Base-by-base conservation (phyloP, 495 filamentous ascomycete genomes). In the Talaromyces thailandensis region DNA sequence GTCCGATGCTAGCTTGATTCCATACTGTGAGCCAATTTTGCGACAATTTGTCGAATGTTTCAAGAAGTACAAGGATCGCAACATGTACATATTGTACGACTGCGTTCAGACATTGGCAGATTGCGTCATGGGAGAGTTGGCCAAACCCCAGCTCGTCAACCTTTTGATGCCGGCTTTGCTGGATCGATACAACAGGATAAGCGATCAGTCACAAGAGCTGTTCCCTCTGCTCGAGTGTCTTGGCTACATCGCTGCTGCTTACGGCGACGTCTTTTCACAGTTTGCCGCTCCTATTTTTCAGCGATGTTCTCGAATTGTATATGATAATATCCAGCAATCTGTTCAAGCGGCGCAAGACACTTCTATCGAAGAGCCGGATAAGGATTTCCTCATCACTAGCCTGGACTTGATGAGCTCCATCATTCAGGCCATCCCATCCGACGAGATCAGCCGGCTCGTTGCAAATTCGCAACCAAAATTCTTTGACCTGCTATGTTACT, bases 1-100 rank as follows among this genome's bases (percentile, higher is more conserved):
- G 71, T 91, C 94, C 0, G 88, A 90, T 29, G 85, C 84, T 58
- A 78, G 85, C 64, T 72, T 99, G 62, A 85, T 86, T 59, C 88
- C 88, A 6, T 98, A 95, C 75, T 93, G 90, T 70, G 82, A 87
- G 55, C 90, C 91, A 29, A 99, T 99, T 66, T 85, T 98, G 56
- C 86, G 84, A 48, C 95, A 98, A 71, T 98, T 92, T 68, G 93
- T 96, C 45, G 76, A 82, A 63, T 98, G 95, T 72, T 98, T 99
- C 76, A 81, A 75, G 26, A 90, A 88, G 72, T 99, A 98, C 83
- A 97, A 99, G 79, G 93, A 98, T 71, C 86, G 91, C 57, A 99
- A 99, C 78, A 96, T 96, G 86, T 97, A 93, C 77, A 92, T 98
- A 62, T 85, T 99, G 37, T 99, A 99, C 75, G 95, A 98, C 76